Evolutionary conservation across 1,284 basidiomycete genomes (phyloP).

Genomic region (Ceratobasidium sp.): DNA sequence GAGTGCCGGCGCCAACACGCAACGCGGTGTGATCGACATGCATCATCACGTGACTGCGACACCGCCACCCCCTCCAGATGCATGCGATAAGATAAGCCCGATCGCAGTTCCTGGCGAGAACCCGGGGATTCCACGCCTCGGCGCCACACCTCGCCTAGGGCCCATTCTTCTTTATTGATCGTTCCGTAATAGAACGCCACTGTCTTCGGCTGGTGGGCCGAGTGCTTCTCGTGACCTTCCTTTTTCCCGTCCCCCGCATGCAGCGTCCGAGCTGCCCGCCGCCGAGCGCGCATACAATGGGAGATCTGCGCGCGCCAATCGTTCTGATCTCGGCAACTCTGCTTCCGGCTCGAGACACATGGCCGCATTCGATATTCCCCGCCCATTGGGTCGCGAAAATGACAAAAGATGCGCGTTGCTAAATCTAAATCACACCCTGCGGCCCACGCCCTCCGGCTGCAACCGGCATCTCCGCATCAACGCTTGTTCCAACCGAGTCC

Average conservation of each 20-base stretch:
- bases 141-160: constrained; percentile 9
- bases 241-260: background rate
- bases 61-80: background rate
- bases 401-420: background rate
- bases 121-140: constrained; percentile 9
- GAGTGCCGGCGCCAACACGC: too few relatives aligned
- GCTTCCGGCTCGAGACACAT: constrained; percentile 23
- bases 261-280: too few relatives aligned
- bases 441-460: background rate
- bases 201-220: background rate
- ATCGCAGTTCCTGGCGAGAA: constrained; percentile 17
- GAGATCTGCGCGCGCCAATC: constrained; percentile 14
- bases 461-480: constrained; percentile 29
- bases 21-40: too few relatives aligned
- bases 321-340: constrained; percentile 13
- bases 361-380: constrained; percentile 5
- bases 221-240: constrained; percentile 2
- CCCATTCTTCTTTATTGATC: constrained; percentile 15
- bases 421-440: constrained; percentile 23
- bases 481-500: constrained; percentile 22
- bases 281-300: too few relatives aligned
- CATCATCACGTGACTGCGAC: too few relatives aligned
- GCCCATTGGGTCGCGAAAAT: background rate
- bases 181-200: background rate
- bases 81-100: constrained; percentile 19